Percentiles rank a stretch among this genome's conserved stretches.
Evolutionary conservation across 352 stramenopile species (phyloP).

Genomic region (Phytophthora kernoviae): DNA sequence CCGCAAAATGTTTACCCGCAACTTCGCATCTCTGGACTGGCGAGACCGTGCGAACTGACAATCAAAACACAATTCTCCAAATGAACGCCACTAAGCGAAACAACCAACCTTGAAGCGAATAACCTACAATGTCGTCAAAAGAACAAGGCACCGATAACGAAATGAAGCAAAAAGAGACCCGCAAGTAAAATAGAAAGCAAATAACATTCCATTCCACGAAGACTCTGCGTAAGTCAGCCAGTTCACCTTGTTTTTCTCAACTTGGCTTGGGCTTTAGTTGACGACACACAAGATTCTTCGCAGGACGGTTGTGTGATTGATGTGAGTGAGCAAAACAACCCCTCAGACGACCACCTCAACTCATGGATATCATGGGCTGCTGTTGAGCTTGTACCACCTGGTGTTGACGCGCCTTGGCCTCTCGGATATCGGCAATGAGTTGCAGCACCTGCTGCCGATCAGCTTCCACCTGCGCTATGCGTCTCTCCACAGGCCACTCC

Average conservation of each 20-base stretch:
- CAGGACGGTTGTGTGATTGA: neutral
- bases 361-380: conserved; percentile 52
- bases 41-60: neutral
- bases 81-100: neutral
- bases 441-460: conserved; percentile 78
- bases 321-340: neutral
- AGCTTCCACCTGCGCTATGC: conserved; percentile 80
- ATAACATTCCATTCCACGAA: conserved; percentile 38
- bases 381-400: conserved; percentile 38
- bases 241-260: conserved; percentile 1
- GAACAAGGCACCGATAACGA: neutral
- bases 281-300: conserved; percentile 9
- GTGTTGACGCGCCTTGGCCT: conserved; percentile 51
- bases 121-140: neutral
- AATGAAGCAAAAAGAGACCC: conserved; percentile 7
- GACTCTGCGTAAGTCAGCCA: conserved; percentile 1
- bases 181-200: conserved; percentile 28
- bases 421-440: conserved; percentile 78
- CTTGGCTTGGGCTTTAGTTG: conserved; percentile 12
- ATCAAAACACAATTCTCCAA: no score
- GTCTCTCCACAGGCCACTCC: conserved; percentile 79
- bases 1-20: conserved; percentile 7
- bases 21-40: conserved; percentile 9
- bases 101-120: neutral
- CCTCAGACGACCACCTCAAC: conserved; percentile 20